Evolutionary conservation across 768 basidiomycete species (phyloP).

Genomic region (Royoungia palumana): DNA sequence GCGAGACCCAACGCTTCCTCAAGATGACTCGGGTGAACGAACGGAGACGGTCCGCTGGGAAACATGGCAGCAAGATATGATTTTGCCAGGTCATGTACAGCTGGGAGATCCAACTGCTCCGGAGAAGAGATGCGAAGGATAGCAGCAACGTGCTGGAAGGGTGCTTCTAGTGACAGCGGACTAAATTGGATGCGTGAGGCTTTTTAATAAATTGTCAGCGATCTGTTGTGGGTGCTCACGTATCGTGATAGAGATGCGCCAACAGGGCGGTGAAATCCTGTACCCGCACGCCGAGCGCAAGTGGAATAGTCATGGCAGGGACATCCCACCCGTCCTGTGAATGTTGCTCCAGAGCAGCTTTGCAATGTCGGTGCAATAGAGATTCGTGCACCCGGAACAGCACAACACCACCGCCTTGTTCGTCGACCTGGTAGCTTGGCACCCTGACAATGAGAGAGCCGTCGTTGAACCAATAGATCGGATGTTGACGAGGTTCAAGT

Average conservation of each 20-base stretch:
- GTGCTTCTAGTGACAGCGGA: slow-evolving; percentile 41
- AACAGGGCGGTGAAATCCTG: slow-evolving; percentile 56
- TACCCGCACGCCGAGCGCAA: slow-evolving; percentile 36
- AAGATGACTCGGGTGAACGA: slow-evolving; percentile 41
- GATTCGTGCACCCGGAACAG: slow-evolving; percentile 57
- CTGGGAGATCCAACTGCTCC: slow-evolving; percentile 54
- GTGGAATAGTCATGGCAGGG: slow-evolving; percentile 33
- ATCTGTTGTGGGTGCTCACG: slow-evolving; percentile 41
- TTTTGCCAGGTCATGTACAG: slow-evolving; percentile 45
- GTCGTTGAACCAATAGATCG: slow-evolving; percentile 64
- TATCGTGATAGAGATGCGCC: slow-evolving; percentile 63
- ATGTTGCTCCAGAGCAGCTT: slow-evolving; percentile 3
- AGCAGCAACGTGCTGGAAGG: slow-evolving; percentile 48
- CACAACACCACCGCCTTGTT: slow-evolving; percentile 12
- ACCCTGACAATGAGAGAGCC: slow-evolving; percentile 51
- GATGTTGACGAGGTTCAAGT: slow-evolving; percentile 32
- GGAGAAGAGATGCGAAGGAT: slow-evolving; percentile 58
- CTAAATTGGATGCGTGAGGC: slow-evolving; percentile 35
- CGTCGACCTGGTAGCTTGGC: slow-evolving; percentile 28
- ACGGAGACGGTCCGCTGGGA: slow-evolving; percentile 45
- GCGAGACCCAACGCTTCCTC: slow-evolving; percentile 56
- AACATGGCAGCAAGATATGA: slow-evolving; percentile 44
- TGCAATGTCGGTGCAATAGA: slow-evolving; percentile 52
- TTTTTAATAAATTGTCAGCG: too few relatives aligned
- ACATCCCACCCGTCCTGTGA: slow-evolving; percentile 2